Base-by-base conservation (phyloP, 768 basidiomycete species). In the Inosperma sp. region DNA sequence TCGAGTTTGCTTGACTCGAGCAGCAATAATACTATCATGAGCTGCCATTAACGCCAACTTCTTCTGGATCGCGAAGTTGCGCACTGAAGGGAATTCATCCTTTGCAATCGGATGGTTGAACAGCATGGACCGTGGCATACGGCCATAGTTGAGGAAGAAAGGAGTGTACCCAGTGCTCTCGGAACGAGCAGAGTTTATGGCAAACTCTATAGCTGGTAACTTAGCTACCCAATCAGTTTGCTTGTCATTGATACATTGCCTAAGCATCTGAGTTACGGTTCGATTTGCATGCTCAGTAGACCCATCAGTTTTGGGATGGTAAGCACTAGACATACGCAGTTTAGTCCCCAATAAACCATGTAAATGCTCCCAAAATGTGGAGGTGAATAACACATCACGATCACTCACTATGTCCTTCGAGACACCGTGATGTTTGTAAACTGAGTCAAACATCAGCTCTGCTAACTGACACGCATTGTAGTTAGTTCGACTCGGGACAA, bases 231-330 rank as follows among this genome's bases (percentile, higher is more conserved):
- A 49, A 4, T 49, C 36, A 19, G n/a, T n/a, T 17, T 48, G 47
- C 9, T 14, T 31, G 13, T 48, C 16, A 22, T 30, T 22, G 17
- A 26, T 23, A 30, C 36, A 55, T 5, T 48, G 13, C 10, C 37
- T 41, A 1, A 56, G 26, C 29, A 41, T 52, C 19, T 70, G 65
- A 0, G 48, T 52, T 1, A 72, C 50, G 7, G 48, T 55, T 3
- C 60, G 48, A 21, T 65, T 71, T 0, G 55, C 54, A 13, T 59
- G 61, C 0, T 69, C 66, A n/a, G n/a, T n/a, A n/a, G n/a, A n/a
- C n/a, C n/a, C n/a, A 52, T 72, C 69, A 1, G 69, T 74, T 48
- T 75, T 68, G 0, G 70, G 71, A 39, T 73, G 71, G 48, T 64
- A 73, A 1, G 68, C 62, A 3, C 60, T 68, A 8, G 56, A 71